Percentiles rank a stretch among this genome's conserved stretches.
Evolutionary conservation across 805 yeast genomes (phyloP).

Genomic region (Grigorovia yakushimaensis): DNA sequence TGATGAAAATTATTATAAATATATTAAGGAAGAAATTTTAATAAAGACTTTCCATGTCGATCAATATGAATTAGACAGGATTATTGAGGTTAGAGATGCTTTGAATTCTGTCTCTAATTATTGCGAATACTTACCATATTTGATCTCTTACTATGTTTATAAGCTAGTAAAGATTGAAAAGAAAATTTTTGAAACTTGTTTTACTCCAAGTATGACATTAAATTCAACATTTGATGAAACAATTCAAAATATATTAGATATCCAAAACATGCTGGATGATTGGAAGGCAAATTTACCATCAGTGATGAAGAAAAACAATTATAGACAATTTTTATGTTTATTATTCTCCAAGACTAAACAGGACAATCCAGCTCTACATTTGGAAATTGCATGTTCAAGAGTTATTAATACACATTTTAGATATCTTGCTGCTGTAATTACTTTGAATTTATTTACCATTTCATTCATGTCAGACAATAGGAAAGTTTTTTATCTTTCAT

Average conservation of each 20-base stretch:
- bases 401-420: conserved; percentile 20
- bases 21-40: conserved; percentile 10
- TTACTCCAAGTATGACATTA: conserved; percentile 13
- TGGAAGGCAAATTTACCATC: conserved; percentile 20
- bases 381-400: conserved; percentile 15
- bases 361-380: conserved; percentile 13
- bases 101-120: conserved; percentile 11
- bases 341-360: conserved; percentile 11
- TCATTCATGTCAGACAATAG: conserved; percentile 18
- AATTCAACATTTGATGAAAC: conserved; percentile 17
- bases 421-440: conserved; percentile 11
- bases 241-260: conserved; percentile 10
- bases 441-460: conserved; percentile 14
- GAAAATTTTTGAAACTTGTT: conserved; percentile 12
- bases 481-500: conserved; percentile 4
- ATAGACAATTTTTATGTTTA: conserved; percentile 15
- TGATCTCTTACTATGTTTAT: conserved; percentile 15
- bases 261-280: conserved; percentile 11
- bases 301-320: conserved; percentile 14
- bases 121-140: conserved; percentile 15
- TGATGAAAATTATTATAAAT: conserved; percentile 15
- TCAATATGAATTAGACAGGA: conserved; percentile 7
- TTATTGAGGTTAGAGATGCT: conserved; percentile 10
- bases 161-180: conserved; percentile 12
- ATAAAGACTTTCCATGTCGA: conserved; percentile 4